Evolutionary conservation across 257 asterid genomes (phyloP).

Genomic region (Solanum tacnaense): DNA sequence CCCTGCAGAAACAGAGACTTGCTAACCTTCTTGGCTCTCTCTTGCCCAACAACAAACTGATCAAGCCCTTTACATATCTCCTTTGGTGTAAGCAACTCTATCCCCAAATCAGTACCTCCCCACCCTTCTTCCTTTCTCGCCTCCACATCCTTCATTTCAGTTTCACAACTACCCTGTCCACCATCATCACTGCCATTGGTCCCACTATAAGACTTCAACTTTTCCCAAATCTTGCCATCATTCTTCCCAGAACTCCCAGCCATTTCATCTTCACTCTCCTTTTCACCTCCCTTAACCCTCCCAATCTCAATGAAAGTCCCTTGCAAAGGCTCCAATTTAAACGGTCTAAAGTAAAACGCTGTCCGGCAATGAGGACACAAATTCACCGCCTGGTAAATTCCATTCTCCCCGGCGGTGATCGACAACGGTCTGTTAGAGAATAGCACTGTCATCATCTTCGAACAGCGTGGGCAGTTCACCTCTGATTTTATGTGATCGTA

Average conservation of each 20-base stretch:
- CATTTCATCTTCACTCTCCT: conserved; percentile 16
- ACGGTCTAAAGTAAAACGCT: conserved; percentile 79
- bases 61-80: conserved; percentile 72
- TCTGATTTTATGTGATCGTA: conserved; percentile 71
- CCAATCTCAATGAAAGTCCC: conserved; percentile 90
- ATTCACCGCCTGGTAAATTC: conserved; percentile 76
- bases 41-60: conserved; percentile 80
- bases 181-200: conserved; percentile 4
- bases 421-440: conserved; percentile 87
- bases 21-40: conserved; percentile 71
- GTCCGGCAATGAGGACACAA: conserved; percentile 69
- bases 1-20: not conserved
- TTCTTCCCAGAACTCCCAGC: conserved; percentile 30
- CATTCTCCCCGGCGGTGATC: conserved; percentile 44
- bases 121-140: conserved; percentile 1
- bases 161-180: not conserved
- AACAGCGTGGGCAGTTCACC: conserved; percentile 79
- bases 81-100: conserved; percentile 67
- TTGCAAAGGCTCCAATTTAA: conserved; percentile 75
- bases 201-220: conserved; percentile 69
- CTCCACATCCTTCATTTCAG: not conserved
- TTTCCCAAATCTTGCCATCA: conserved; percentile 79
- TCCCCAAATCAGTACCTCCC: conserved; percentile 23
- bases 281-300: conserved; percentile 49
- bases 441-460: conserved; percentile 49